Conservation (phyloP, 2,329 filamentous ascomycete genomes). For the Microdochium trichocladiopsis region DNA sequence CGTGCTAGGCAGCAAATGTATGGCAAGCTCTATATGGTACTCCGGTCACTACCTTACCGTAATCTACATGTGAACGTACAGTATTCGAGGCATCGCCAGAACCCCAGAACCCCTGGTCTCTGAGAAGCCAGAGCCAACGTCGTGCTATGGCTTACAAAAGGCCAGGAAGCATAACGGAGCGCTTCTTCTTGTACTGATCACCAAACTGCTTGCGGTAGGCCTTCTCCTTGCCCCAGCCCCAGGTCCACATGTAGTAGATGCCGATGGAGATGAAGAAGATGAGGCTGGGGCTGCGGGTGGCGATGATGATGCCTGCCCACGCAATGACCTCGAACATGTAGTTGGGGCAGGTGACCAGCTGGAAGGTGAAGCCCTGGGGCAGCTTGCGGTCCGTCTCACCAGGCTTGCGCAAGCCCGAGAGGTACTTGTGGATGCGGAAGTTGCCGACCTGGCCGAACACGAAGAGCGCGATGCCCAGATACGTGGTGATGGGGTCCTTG, state of each 20-base stretch:
- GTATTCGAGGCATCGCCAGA: background rate
- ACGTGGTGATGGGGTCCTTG: conserved; percentile 44
- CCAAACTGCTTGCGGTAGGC: conserved; percentile 87
- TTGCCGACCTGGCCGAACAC: conserved; percentile 75
- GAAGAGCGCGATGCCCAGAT: conserved; percentile 65
- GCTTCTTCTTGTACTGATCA: conserved; percentile 93
- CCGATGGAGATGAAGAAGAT: conserved; percentile 70
- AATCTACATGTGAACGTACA: too few species aligned
- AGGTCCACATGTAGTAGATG: conserved; percentile 71
- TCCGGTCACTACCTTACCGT: too few species aligned
- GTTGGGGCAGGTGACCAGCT: conserved; percentile 88
- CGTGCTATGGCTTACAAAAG: conserved; percentile 56
- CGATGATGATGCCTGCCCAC: conserved; percentile 76
- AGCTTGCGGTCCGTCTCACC: conserved; percentile 86
- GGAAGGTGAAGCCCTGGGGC: conserved; percentile 77
- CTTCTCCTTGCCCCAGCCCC: conserved; percentile 89
- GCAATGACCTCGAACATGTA: conserved; percentile 89
- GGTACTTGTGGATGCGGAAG: conserved; percentile 69
- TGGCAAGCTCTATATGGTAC: too few species aligned
- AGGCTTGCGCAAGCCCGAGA: conserved; percentile 68
- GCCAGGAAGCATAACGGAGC: conserved; percentile 73
- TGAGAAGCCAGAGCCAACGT: too few species aligned
- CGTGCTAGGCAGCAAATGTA: too few species aligned
- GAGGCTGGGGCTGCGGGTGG: conserved; percentile 74
- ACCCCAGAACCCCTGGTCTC: too few species aligned